Evolutionary conservation across 257 asterid genomes (phyloP), one percentile per base, ranked within the genome.

Genomic region (Linderniella brevidens): DNA sequence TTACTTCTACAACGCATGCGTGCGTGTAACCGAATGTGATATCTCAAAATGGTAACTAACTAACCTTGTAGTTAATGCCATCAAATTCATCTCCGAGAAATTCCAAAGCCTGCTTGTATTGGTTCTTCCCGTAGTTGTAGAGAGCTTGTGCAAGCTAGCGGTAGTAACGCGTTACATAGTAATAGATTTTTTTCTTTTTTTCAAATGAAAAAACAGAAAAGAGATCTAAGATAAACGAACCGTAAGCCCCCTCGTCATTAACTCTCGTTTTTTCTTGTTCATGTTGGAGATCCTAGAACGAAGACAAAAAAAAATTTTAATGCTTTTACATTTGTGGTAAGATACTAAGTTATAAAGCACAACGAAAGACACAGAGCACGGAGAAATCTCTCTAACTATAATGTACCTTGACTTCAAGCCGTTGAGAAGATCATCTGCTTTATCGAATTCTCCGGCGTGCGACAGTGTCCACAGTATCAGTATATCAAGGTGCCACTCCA

Each of bases 401-500:
- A 44, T 17, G 52, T 17, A 88, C 98, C 85, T 88, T 58, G 68
- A 71, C 63, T 64, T 73, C 57, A 84, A 68, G 57, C 93, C 96
- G 42, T 45, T 17, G 8, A 88, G 76, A 51, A 84, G 65, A 49
- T 78, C 86, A 54, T 75, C 96, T 13, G 82, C 95, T 69, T 72
- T 65, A 40, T 72, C 49, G 41, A 56, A 37, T 55, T 79, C 68
- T 50, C 86, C 75, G 1, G 68, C 71, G 55, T 13, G 62, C 36
- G 93, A 53, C 58, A 84, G 58, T 37, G 73, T 80, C 98, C 98
- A 88, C 17, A 64, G 37, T 62, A 68, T 74, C 87, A 84, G 62
- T 50, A 88, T 60, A 74, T 88, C 98, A 49, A 88, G 72, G 84
- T 84, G 98, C 93, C 92, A 88, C 58, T 88, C 96, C 48, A 88